Evolutionary conservation across 2,329 filamentous ascomycete genomes (phyloP).

Genomic region (Graphiopsis chlorocephala): DNA sequence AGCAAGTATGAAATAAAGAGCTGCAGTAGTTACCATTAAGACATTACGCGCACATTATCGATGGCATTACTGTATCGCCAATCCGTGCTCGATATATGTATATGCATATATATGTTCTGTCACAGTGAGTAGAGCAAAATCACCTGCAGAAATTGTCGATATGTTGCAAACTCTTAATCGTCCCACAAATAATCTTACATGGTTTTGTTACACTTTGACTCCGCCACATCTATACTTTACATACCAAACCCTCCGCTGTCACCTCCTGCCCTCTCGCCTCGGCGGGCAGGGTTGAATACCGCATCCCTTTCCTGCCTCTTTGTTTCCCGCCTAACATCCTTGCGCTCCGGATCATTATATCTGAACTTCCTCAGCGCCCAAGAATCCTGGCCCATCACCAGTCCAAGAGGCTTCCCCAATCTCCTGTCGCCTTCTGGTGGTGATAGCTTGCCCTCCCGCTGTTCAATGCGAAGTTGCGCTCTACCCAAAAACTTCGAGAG

Average conservation of each 20-base stretch:
- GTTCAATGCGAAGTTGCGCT: conserved; percentile 12
- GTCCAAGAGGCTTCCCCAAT: neutral
- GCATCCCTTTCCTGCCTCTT: conserved; percentile 1
- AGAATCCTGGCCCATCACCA: neutral
- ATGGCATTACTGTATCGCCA: too few species aligned
- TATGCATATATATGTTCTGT: neutral
- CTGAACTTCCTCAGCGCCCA: conserved; percentile 10
- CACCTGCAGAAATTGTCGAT: neutral
- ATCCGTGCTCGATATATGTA: too few species aligned
- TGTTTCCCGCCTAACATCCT: neutral
- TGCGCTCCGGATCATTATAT: neutral
- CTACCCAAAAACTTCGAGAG: conserved; percentile 22
- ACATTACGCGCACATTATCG: too few species aligned
- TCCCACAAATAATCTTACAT: neutral
- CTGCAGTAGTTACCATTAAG: too few species aligned
- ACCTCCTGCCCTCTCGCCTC: neutral
- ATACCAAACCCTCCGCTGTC: neutral
- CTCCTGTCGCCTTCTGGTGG: conserved; percentile 1
- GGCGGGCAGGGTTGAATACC: neutral
- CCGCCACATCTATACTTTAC: neutral
- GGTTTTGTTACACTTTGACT: neutral
- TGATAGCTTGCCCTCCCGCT: neutral
- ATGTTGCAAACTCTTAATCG: neutral
- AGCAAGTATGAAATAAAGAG: too few species aligned
- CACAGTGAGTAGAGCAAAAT: neutral